phyloP scores from a whole-genome alignment of 805 yeast species.

The Sungouiella thailandica region DNA sequence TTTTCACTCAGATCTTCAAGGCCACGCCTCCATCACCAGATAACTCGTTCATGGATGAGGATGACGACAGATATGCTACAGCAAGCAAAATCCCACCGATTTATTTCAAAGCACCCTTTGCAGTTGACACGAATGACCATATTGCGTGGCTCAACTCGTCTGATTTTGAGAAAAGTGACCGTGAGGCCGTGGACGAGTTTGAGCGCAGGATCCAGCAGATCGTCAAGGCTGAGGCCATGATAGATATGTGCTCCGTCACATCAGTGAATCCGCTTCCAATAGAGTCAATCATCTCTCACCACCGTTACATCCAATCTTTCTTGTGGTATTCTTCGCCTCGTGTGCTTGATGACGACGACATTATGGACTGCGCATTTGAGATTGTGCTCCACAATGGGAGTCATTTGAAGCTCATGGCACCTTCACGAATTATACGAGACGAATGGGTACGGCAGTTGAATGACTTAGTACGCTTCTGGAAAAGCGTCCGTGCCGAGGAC shows the following conservation, averaged over 20 bases:
- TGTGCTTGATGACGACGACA: constrained; percentile 20
- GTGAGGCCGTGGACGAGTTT: constrained; percentile 56
- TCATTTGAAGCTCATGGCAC: constrained; percentile 51
- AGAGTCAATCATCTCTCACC: constrained; percentile 18
- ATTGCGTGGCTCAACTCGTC: constrained; percentile 56
- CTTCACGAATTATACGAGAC: constrained; percentile 42
- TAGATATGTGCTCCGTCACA: constrained; percentile 53
- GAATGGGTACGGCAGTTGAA: constrained; percentile 61
- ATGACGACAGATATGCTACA: constrained; percentile 12
- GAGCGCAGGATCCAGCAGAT: constrained; percentile 57
- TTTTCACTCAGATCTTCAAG: constrained; percentile 48
- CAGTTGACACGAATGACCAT: constrained; percentile 44
- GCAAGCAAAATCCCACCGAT: constrained; percentile 26
- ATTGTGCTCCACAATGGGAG: constrained; percentile 46
- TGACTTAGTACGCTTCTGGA: constrained; percentile 56
- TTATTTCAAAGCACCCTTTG: constrained; percentile 52
- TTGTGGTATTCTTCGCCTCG: constrained; percentile 28
- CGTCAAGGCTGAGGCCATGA: constrained; percentile 51
- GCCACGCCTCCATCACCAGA: constrained; percentile 61
- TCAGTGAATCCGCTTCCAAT: constrained; percentile 31
- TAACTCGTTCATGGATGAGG: constrained; percentile 11
- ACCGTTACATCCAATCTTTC: constrained; percentile 21
- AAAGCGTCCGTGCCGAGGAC: constrained; percentile 35
- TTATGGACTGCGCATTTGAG: constrained; percentile 48
- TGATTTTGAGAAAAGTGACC: constrained; percentile 48